Base-by-base conservation (phyloP, 805 yeast species). In the Jamesozyma spencerorum region DNA sequence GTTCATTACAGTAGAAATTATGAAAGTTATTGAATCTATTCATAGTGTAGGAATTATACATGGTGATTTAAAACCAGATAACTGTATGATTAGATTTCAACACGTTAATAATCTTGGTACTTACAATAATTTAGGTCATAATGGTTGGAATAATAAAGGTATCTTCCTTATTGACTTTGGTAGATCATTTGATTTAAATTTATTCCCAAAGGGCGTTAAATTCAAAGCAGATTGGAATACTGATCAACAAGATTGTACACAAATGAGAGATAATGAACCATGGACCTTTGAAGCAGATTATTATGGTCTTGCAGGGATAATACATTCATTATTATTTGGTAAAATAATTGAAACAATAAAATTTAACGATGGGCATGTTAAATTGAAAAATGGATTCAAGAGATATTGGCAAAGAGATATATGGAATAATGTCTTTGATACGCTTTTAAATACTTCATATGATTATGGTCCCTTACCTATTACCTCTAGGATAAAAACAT, bases 231-330 rank as follows among this genome's bases (percentile, higher is more conserved):
- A 72, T 47, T 78, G 83, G 79, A 66, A 69, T 24, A 63, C 77
- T 1, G 83, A 79, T 46, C 69, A 73, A 41, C 83, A 75, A 47
- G 94, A 83, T 49, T 85, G 94, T 54, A 75, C 75, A 4, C 85
- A 81, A 50, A 75, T 84, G 77, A 64, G 75, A 40, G 59, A 70
- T 3, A 65, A 71, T 3, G 53, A 66, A 38, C 72, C 81, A 0
- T 87, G 95, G 94, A 72, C 75, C 2, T 84, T 71, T 52, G 86
- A 87, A 54, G 79, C 81, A 3, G 97, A 87, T 61, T 85, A 85
- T 55, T 82, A 72, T 57, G 95, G 95, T 0, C 46, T 85, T 15
- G 96, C 95, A 0, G 72, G 77, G 27, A 73, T 83, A 0, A 64
- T 85, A 2, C 90, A 86, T 51, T 70, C 79, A 0, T 62, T 87